Base-by-base conservation (phyloP, 768 basidiomycete genomes). In the Rhodotorula babjevae region DNA sequence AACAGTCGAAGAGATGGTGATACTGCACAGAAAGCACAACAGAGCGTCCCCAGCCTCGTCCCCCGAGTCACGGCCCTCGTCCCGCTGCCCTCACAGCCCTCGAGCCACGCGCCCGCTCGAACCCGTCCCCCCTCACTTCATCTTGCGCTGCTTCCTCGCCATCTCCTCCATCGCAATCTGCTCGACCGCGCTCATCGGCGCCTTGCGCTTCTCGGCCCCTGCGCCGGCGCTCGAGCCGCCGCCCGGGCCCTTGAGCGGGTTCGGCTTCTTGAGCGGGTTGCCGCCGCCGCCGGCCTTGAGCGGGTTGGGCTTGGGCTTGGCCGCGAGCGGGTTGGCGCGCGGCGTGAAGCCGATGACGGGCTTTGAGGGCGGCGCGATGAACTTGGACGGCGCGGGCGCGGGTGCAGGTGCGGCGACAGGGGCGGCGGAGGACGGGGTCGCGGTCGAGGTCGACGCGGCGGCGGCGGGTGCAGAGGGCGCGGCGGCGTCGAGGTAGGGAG, bases 111-210 rank as follows among this genome's bases (percentile, higher is more conserved):
- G 5, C 36, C 36, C 36, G 36, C 36, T 36, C 36, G 36, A 4
- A 4, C 5, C 36, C 36, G 36, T 9, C 5, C 36, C n/a, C 56
- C 2, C 49, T 59, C 57, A 67, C 23, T 44, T 52, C 61, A 61
- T 42, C 47, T 87, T 83, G 75, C 92, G 84, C 80, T 88, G 85
- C 81, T 95, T 94, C 79, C 92, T 85, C 81, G 92, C 92, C 82
- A 91, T 90, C 93, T 83, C 71, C 62, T 69, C 97, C 95, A 69
- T 88, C 76, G 71, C 94, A 69, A 98, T 81, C 73, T 86, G 84
- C 81, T 97, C 94, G 25, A 90, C 90, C 36, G 90, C 91, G 76
- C 88, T 87, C 85, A 93, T 87, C 29, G 85, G 83, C 62, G 87
- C 83, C 19, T 85, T 65, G 19, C 74, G 56, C 58, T 75, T 75